Percentiles rank a stretch among this genome's conserved stretches.
Conservation (phyloP, 768 basidiomycete species). For the Termitomyces sp. region DNA sequence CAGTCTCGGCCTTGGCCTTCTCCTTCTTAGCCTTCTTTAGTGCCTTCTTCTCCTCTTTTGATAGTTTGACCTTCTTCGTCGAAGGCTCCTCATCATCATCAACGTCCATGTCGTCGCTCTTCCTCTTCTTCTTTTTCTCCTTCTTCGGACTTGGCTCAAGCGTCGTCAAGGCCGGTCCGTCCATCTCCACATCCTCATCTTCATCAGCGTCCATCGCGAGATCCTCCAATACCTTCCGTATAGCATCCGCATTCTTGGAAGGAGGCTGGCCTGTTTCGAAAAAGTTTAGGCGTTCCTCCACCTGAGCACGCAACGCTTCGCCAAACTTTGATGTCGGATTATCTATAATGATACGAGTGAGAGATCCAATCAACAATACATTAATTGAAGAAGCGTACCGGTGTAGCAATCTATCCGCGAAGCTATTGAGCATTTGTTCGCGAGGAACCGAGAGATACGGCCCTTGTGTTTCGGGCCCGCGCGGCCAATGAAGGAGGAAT, state of each 20-base stretch:
- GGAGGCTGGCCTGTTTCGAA: conserved; percentile 92
- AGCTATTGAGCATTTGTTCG: conserved; percentile 98
- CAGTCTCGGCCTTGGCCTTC: conserved; percentile 51
- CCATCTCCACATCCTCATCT: conserved; percentile 44
- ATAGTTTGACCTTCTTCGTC: conserved; percentile 71
- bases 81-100: conserved; percentile 56
- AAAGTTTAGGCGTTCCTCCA: conserved; percentile 92
- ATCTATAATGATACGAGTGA: conserved; percentile 40
- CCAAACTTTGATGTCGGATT: conserved; percentile 91
- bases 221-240: conserved; percentile 81
- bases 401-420: conserved; percentile 95
- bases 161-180: conserved; percentile 53
- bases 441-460: conserved; percentile 96
- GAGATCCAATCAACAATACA: conserved; percentile 3
- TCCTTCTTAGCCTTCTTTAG: conserved; percentile 76
- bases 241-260: conserved; percentile 89
- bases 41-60: conserved; percentile 86
- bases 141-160: conserved; percentile 58
- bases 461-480: conserved; percentile 95
- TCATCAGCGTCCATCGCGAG: conserved; percentile 65
- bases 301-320: conserved; percentile 89
- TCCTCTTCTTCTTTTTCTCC: conserved; percentile 68
- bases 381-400: conserved; percentile 41
- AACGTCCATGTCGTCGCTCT: conserved; percentile 65
- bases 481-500: conserved; percentile 94